Evolutionary conservation across 192 early-diverging fungal species (phyloP), one percentile per base, ranked within the genome.

Genomic region (Gonapodya sp.): DNA sequence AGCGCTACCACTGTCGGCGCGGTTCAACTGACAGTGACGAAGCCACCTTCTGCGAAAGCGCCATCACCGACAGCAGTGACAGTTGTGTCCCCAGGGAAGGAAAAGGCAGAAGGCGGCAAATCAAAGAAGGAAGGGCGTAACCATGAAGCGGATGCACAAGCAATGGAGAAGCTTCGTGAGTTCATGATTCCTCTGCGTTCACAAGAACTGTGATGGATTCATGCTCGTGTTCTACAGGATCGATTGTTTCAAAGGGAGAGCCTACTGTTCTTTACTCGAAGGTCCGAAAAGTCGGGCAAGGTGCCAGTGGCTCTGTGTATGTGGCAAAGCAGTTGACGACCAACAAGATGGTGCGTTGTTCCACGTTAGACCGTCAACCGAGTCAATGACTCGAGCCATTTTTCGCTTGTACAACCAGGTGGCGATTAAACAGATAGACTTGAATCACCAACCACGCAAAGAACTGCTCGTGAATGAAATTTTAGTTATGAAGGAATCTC

Each of bases 221-320:
- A 64, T 24, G 24, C 46, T 8, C 46, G 24, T 24, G 8, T 64
- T 8, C 46, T 16, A 18, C 34, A 88, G 87, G 86, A 18, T 36
- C 90, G 24, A 94, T 98, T 18, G 97, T 98, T 31, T 94, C 97
- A 37, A 88, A 89, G 64, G 94, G 94, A 33, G 96, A 99, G 85
- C 98, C 98, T 34, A 95, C 92, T 82, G 79, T 87, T 16, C 85
- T 98, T 73, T 99, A 99, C 86, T 91, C 92, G 81, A 97, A 98
- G 85, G 89, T 96, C 85, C 95, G 95, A 85, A 95, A 96, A 87
- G 93, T 99, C 82, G 98, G 98, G 0, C 97, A 98, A 90, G 96
- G 97, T 85, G 96, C 96, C 1, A 97, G 96, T 36, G 97, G 97
- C 72, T 96, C 95, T n/a, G 97, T 99, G 64, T 99, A 96, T 86